These are phyloP conservation scores for Mortierella sp. DNA, from an alignment of 371 early-diverging fungal genomes.

Conservation along the genomic window DNA sequence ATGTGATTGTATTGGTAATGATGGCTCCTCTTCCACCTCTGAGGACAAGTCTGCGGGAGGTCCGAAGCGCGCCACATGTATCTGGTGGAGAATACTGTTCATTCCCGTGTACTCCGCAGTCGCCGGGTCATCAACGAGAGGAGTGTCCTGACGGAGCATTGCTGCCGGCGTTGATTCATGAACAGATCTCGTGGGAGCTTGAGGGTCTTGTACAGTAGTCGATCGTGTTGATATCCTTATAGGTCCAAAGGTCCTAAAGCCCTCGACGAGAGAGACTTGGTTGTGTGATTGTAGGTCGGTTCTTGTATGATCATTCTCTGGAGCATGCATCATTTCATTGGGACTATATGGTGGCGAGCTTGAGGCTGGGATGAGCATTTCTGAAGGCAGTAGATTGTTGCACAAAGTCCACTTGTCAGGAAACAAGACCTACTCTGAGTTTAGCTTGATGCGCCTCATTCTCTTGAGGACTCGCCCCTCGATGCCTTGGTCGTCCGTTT, in stretches of 20 bases:
- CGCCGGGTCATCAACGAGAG: too few relatives aligned
- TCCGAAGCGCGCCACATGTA: slow-evolving; percentile 42
- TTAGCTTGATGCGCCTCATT: slow-evolving; percentile 39
- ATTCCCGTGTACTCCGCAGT: slow-evolving; percentile 25
- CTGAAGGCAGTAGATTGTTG: neutral
- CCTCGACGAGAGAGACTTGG: neutral
- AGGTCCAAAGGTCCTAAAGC: slow-evolving; percentile 10
- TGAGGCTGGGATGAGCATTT: too few relatives aligned
- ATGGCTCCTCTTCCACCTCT: neutral
- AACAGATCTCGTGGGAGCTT: neutral
- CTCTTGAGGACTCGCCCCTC: slow-evolving; percentile 46
- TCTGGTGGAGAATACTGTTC: slow-evolving; percentile 35
- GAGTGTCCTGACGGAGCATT: too few relatives aligned
- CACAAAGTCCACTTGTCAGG: neutral
- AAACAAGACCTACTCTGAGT: slow-evolving; percentile 34
- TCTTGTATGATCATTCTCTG: neutral
- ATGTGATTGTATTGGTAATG: neutral
- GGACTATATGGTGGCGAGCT: slow-evolving; percentile 27
- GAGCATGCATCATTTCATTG: neutral
- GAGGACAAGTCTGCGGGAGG: slow-evolving; percentile 20
- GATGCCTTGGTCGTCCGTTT: slow-evolving; percentile 3
- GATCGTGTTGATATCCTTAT: slow-evolving; percentile 36
- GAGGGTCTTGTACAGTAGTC: neutral
- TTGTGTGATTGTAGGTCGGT: neutral
- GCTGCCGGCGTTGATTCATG: too few relatives aligned